These are phyloP conservation scores for Apophysomyces sp. DNA, from an alignment of 371 early-diverging fungal genomes.

Conservation along the genomic window DNA sequence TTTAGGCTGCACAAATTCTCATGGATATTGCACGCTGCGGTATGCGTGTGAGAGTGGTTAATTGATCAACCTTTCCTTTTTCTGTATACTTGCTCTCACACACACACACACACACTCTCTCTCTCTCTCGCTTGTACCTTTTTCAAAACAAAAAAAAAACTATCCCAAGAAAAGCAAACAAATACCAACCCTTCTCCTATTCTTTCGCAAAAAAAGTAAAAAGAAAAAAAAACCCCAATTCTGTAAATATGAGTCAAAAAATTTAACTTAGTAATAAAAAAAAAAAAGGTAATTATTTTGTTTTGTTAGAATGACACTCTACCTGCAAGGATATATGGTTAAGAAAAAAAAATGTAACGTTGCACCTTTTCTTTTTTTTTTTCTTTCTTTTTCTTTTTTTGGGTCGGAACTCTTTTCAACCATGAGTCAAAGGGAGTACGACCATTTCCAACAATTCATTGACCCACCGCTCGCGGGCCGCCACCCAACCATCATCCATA, in stretches of 20 bases:
- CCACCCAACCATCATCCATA: constrained; percentile 38
- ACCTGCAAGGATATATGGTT: neutral
- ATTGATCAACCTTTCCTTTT: constrained; percentile 7
- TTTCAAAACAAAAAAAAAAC: neutral
- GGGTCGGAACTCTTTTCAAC: constrained; percentile 8
- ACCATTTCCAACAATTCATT: constrained; percentile 46
- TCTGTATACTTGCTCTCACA: too few species aligned
- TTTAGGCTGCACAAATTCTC: constrained; percentile 52
- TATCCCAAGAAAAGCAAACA: neutral
- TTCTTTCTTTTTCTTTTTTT: neutral
- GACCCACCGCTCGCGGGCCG: constrained; percentile 35
- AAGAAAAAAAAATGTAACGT: neutral
- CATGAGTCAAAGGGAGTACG: constrained; percentile 42
- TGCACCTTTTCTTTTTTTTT: neutral
- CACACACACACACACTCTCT: too few species aligned
- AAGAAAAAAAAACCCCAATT: neutral
- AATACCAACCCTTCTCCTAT: neutral
- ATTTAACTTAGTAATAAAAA: neutral
- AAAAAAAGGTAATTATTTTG: too few species aligned
- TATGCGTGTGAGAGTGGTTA: constrained; percentile 38
- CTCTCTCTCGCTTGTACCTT: too few species aligned
- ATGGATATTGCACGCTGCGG: constrained; percentile 50
- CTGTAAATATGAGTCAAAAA: constrained; percentile 9
- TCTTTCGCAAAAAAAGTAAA: constrained; percentile 5
- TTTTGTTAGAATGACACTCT: too few species aligned